Base-by-base conservation (phyloP, 2,329 filamentous ascomycete species). In the Beauveria medogensis region DNA sequence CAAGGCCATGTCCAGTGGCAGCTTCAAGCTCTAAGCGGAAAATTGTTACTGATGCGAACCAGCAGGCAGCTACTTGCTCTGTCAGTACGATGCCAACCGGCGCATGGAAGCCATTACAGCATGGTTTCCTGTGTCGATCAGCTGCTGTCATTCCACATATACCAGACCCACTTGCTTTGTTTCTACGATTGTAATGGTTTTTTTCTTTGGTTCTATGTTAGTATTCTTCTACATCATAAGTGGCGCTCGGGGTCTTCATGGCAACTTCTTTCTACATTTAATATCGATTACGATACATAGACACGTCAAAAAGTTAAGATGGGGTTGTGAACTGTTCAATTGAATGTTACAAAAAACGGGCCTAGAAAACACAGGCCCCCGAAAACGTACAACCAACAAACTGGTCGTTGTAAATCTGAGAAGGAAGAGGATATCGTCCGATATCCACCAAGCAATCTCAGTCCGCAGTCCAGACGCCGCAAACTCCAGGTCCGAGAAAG, bases 11-110 rank as follows among this genome's bases (percentile, higher is more conserved):
- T 80, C 79, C 55, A 83, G 84, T 62, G 80, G 82, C 62, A 80
- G 76, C 62, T 87, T 82, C 69, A 89, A 89, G 78, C 70, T 89
- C 67, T 89, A 62, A 34, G 44, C 34, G 4, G 12, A 20, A 22
- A 41, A 26, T 41, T 41, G 53, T 18, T 14, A 2, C 28, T 30
- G 26, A 34, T 34, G 5, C 12, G 30, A 62, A 20, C 34, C 10
- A 34, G 12, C 9, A 30, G 48, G 37, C 10, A 26, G 53, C 24
- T 14, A 3, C 28, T 18, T 55, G 24, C 30, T 46, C 24, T 44
- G 22, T 30, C n/a, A 24, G 22, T 14, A 55, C 18, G 7, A 46
- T 20, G 9, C 18, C 22, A 20, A 28, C 9, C 18, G 26, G 26
- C 26, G n/a, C 5, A 14, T 34, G 52, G 40, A 43, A n/a, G 46